Percentiles rank a stretch among this genome's conserved stretches.
Conservation (phyloP, 2,329 filamentous ascomycete genomes). For the Aschersonia sp. region DNA sequence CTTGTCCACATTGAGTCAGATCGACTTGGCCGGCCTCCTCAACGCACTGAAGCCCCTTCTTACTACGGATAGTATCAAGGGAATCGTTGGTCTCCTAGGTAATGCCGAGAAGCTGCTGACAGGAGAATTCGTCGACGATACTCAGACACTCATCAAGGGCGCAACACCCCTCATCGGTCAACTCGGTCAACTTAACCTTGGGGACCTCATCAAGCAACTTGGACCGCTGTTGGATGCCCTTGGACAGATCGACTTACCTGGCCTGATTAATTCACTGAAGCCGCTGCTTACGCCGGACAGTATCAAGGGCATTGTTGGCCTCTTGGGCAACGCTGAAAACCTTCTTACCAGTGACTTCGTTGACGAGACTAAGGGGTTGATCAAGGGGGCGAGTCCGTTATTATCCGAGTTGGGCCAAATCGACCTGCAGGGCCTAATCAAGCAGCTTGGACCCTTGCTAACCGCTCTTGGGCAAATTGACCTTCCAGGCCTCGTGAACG, state of each 20-base stretch:
- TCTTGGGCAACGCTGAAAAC: constrained; percentile 15
- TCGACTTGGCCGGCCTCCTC: constrained; percentile 7
- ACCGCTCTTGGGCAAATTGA: constrained; percentile 17
- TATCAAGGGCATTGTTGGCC: constrained; percentile 15
- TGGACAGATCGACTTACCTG: constrained; percentile 16
- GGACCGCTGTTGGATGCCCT: constrained; percentile 16
- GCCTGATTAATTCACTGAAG: constrained; percentile 11
- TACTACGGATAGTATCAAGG: constrained; percentile 14
- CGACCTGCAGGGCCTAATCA: constrained; percentile 12
- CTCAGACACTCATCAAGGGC: constrained; percentile 17
- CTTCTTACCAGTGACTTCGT: constrained; percentile 14
- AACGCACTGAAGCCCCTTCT: constrained; percentile 14
- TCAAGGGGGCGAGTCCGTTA: constrained; percentile 13
- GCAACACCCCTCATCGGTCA: constrained; percentile 14
- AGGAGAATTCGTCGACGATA: constrained; percentile 16
- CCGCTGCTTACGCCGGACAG: constrained; percentile 14
- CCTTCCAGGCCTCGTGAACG: constrained; percentile 13
- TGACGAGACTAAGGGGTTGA: constrained; percentile 13
- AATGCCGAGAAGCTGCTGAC: constrained; percentile 17
- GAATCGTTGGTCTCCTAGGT: constrained; percentile 17
- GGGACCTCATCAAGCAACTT: constrained; percentile 11
- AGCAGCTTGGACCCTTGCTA: constrained; percentile 15
- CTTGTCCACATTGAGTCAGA: constrained; percentile 2
- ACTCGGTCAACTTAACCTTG: constrained; percentile 9
- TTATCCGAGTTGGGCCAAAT: constrained; percentile 9